Base-by-base conservation (phyloP, 2,329 filamentous ascomycete genomes). In the Neofusicoccum kwambonambiense region DNA sequence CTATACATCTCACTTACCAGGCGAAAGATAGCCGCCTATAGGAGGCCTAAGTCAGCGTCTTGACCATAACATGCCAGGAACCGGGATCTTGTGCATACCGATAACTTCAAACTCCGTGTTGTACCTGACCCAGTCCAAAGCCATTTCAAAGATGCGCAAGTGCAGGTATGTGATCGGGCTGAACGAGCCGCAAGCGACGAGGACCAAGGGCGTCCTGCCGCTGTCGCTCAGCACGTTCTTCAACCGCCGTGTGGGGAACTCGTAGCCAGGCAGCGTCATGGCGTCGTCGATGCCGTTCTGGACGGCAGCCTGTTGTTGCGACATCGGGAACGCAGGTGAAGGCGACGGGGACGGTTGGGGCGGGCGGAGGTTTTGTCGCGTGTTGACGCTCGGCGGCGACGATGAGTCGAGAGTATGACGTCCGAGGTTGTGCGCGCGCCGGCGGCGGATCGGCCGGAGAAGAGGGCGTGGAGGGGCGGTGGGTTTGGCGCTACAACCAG, bases 71-170 rank as follows among this genome's bases (percentile, higher is more conserved):
- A 42, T 35, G 15, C 15, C 41, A 4, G 13, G n/a, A 12, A 34
- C 17, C 27, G 17, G 61, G 49, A 39, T 34, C 17, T 27, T 81
- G 75, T 94, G 97, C 61, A 91, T 92, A 67, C 91, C 93, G 50
- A 97, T 84, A 39, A 97, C 87, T 76, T 97, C 93, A 75, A 90
- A 97, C 62, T 90, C 82, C 19, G 81, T 83, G 70, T 83, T 80
- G 41, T 90, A 89, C 68, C 89, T 88, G 70, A 88, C 88, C 77
- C 90, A 93, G 78, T 95, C 91, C 70, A 88, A 86, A 1, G 90
- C 91, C 87, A 96, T 92, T 73, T 92, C 90, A 74, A 95, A 94
- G 90, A 96, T 94, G 74, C 91, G 89, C 68, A 95, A 80, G 74
- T 94, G 91, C 34, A 93, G 83, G 72, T 90, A 90, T 6, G 89